Base-by-base conservation (phyloP, 768 basidiomycete species). In the Mycena maculata region DNA sequence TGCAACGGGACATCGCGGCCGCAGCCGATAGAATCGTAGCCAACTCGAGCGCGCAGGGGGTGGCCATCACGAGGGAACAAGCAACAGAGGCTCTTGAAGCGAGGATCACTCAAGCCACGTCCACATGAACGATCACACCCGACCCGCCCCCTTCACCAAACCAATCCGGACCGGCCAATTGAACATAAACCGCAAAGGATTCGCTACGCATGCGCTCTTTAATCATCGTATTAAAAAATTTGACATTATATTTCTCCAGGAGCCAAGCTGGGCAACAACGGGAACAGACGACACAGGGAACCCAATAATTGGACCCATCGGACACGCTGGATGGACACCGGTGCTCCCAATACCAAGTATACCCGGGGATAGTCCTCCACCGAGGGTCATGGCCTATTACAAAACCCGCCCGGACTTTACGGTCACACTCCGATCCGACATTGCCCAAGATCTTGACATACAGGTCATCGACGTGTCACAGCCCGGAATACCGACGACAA, bases 201-300 rank as follows among this genome's bases (percentile, higher is more conserved):
- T n/a, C 16, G 36, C 59, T 22, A 49, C 59, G 6, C 47, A 39
- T 8, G 59, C 47, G 6, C 11, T 60, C 12, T 25, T 60, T 3
- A 60, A 60, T 33, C 30, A 67, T 27, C 66, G 61, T 39, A 49
- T 63, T 2, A 41, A 60, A 4, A 41, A 70, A 1, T 73, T 73
- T 48, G 72, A 77, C 61, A 64, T 78, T 2, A 58, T 78, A 2
- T 49, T 78, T 4, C 6, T 76, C 12, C 71, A 76, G 39, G 75
- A 78, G 69, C 77, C 74, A 2, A 57, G 63, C 20, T 76, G 75
- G 75, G 61, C 53, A 7, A 59, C 47, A 10, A 76, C 75, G 20
- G 71, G 74, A 0, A 57, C 47, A 3, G 60, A 63, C 25, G 31
- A 60, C 15, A 22, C 15, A 30, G 64, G 61, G 16, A 66, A 68